Conservation (phyloP, 1,284 basidiomycete species). For the Tremellales sp. region DNA sequence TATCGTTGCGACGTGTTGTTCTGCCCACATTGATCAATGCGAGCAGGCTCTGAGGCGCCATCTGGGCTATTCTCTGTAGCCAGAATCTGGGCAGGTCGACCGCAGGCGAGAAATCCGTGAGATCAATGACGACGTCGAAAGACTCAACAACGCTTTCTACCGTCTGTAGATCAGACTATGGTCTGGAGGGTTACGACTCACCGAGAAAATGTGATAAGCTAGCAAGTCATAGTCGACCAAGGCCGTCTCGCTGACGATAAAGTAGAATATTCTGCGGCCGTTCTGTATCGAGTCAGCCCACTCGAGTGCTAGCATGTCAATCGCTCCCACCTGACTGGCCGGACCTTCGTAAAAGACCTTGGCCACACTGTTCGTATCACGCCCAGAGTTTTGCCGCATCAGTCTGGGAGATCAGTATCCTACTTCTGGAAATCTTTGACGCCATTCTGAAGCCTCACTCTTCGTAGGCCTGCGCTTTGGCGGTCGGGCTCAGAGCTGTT, state of each 20-base stretch:
- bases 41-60: conserved; percentile 57
- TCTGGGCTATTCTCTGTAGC: conserved; percentile 72
- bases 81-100: conserved; percentile 77
- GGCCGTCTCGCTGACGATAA: conserved; percentile 66
- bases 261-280: conserved; percentile 50
- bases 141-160: conserved; percentile 41
- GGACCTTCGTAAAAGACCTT: conserved; percentile 65
- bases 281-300: conserved; percentile 21
- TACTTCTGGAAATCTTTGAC: not conserved
- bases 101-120: conserved; percentile 69
- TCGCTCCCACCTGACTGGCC: conserved; percentile 52
- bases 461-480: conserved; percentile 51
- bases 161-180: conserved; percentile 15
- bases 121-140: conserved; percentile 76
- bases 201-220: conserved; percentile 77
- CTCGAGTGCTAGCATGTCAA: not conserved
- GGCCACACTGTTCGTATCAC: conserved; percentile 60
- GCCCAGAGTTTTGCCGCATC: conserved; percentile 63
- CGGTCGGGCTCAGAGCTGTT: conserved; percentile 55
- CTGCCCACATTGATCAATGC: conserved; percentile 27
- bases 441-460: conserved; percentile 25
- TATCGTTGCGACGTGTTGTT: conserved; percentile 55
- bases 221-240: conserved; percentile 79
- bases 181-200: conserved; percentile 32
- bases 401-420: conserved; percentile 55